Base-by-base conservation (phyloP, 2,329 filamentous ascomycete genomes). In the Verticillium dahliae region DNA sequence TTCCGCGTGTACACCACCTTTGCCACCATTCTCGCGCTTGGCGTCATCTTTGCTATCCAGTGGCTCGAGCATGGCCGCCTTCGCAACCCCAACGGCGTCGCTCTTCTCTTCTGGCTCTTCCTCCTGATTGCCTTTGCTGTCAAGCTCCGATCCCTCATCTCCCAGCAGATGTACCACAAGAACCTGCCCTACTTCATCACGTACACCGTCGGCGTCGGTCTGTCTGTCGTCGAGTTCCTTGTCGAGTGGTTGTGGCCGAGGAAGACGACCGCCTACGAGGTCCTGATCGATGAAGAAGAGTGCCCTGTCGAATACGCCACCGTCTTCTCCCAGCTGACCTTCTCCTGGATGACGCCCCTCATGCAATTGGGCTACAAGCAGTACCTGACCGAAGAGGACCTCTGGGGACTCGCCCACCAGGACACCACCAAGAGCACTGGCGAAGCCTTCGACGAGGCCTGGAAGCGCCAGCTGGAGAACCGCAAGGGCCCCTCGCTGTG, bases 281-380 rank as follows among this genome's bases (percentile, higher is more conserved):
- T 78, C 27, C 76, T 87, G 61, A 73, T 82, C 18, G 84, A 86
- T 39, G 83, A 86, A 61, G 84, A 83, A 50, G 84, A 88, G 68
- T 88, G 85, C 61, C 90, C 90, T 0, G 87, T 91, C 65, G 93
- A 98, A 75, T 96, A 97, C 73, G 93, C 95, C 13, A 92, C 94
- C 63, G 82, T 98, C 59, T 99, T 99, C 77, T 97, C 94, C 4
- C 86, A 91, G 58, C 82, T 99, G 56, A 97, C 94, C 0, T 99
- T 99, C 74, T 89, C 90, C 60, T 99, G 95, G 95, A 97, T 99
- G 94, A 98, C 95, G 0, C 93, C 95, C 0, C 79, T 99, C 85
- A 99, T 99, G 95, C 92, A 88, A 71, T 89, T 89, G 71, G 95
- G 95, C 1, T 98, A 99, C 79, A 91, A 90, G 71, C 86, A 93